Percentiles rank a stretch among this genome's conserved stretches.
phyloP scores from a whole-genome alignment of 495 filamentous ascomycete genomes.

The Penicillium cataractarum region DNA sequence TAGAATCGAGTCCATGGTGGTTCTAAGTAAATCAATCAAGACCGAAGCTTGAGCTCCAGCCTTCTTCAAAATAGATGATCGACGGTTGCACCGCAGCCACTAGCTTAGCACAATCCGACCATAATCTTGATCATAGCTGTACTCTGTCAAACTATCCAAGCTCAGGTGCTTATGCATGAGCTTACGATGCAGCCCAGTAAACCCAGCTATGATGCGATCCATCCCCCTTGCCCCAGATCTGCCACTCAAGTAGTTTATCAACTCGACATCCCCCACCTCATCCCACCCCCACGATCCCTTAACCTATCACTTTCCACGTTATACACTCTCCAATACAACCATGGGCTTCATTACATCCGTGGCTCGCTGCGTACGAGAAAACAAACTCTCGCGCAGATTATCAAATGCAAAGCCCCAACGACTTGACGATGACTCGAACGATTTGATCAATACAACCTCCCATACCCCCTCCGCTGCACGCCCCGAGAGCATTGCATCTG shows the following conservation, averaged over 20 bases:
- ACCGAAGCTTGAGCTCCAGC: neutral
- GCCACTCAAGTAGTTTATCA: conserved; percentile 19
- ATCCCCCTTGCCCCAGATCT: conserved; percentile 24
- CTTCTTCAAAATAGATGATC: conserved; percentile 9
- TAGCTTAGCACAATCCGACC: neutral
- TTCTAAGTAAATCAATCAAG: neutral
- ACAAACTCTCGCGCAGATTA: conserved; percentile 21
- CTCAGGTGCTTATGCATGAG: neutral
- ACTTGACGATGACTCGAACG: conserved; percentile 28
- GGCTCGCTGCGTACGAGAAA: conserved; percentile 21
- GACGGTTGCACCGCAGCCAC: conserved; percentile 13
- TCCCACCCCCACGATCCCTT: neutral
- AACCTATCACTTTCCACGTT: neutral
- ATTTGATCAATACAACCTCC: conserved; percentile 28
- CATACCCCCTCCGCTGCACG: conserved; percentile 16
- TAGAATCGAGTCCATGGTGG: neutral
- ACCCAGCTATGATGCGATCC: neutral
- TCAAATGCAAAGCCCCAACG: conserved; percentile 22
- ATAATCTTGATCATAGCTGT: neutral
- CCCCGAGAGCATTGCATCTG: conserved; percentile 21
- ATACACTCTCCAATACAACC: conserved; percentile 5
- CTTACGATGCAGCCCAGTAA: conserved; percentile 1
- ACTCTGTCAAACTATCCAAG: neutral
- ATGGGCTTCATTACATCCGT: conserved; percentile 33
- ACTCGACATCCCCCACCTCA: conserved; percentile 12